Base-by-base conservation (phyloP, 306 rosid species). In the Prunus mira region DNA sequence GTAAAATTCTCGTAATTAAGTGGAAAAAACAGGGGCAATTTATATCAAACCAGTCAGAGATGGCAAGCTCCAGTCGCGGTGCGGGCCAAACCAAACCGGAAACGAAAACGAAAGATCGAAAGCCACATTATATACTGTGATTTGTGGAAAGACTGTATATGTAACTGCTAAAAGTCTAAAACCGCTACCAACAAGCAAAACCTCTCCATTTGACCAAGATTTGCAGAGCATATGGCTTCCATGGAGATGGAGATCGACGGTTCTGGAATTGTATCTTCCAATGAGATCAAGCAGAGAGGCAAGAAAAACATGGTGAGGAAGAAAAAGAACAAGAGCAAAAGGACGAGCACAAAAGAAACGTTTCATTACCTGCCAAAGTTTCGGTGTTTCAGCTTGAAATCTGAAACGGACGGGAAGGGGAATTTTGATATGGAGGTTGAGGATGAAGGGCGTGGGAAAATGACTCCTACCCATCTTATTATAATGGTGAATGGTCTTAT, bases 401-500 rank as follows among this genome's bases (percentile, higher is more conserved):
- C 80, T 15, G 80, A 83, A 65, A 69, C 61, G 5, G 92, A 85
- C 77, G 87, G 52, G 0, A 78, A 82, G 19, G 86, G 85, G 60
- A 77, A 73, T 80, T 78, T 86, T 41, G 96, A 91, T 73, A 84
- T 91, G 65, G 87, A 88, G 77, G 82, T 84, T 70, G 85, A 83
- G 28, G 58, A 60, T 61, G 89, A 85, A 71, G 3, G 79, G 68
- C n/a, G 80, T 77, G 75, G 84, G 79, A 28, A 72, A 64, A 14
- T 79, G 82, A 82, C 73, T 4, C 90, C 91, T 5, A 82, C 90
- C 46, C 98, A 93, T 71, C 81, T 91, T 67, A 76, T 93, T 81
- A 74, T 93, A 45, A 83, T 86, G 97, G 97, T 88, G 56, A 88
- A 93, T 76, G 98, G 98, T 63, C 90, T 93, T 19, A 64, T 88